phyloP scores from a whole-genome alignment of 2,329 filamentous ascomycete genomes.

The Coniochaeta ligniaria region DNA sequence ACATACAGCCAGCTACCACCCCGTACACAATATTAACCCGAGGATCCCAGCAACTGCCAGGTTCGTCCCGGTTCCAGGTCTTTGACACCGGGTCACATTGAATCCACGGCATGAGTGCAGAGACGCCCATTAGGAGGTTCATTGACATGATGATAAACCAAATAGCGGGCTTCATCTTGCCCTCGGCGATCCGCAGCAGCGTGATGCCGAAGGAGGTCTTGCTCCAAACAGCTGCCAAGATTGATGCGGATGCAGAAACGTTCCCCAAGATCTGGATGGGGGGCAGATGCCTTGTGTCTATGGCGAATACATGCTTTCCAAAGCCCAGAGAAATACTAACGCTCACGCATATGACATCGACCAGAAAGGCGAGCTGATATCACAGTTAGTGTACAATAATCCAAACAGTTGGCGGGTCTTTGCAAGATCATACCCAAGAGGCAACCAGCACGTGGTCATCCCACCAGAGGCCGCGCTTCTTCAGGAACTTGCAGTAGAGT shows the following conservation, averaged over 20 bases:
- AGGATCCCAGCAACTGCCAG: conserved; percentile 8
- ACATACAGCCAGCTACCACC: conserved; percentile 7
- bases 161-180: conserved; percentile 17
- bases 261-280: conserved; percentile 14
- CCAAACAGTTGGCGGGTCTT: neutral
- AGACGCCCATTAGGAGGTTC: conserved; percentile 13
- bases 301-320: conserved; percentile 12
- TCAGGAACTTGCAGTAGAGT: conserved; percentile 11
- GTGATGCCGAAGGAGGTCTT: conserved; percentile 31
- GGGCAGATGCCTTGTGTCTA: conserved; percentile 9
- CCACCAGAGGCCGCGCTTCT: conserved; percentile 14
- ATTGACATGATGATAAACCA: conserved; percentile 23
- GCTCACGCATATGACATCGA: conserved; percentile 10
- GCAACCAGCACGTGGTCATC: conserved; percentile 14
- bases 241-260: conserved; percentile 17
- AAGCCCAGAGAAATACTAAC: conserved; percentile 12
- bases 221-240: conserved; percentile 26
- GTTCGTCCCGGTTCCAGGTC: conserved; percentile 2
- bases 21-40: conserved; percentile 6
- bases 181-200: conserved; percentile 21
- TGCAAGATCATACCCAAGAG: conserved; percentile 11
- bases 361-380: conserved; percentile 12
- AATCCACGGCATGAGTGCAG: conserved; percentile 8
- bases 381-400: neutral
- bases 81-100: conserved; percentile 6